Evolutionary conservation across 345 rosid species (phyloP).

Genomic region (Sisymbrium altissimum): DNA sequence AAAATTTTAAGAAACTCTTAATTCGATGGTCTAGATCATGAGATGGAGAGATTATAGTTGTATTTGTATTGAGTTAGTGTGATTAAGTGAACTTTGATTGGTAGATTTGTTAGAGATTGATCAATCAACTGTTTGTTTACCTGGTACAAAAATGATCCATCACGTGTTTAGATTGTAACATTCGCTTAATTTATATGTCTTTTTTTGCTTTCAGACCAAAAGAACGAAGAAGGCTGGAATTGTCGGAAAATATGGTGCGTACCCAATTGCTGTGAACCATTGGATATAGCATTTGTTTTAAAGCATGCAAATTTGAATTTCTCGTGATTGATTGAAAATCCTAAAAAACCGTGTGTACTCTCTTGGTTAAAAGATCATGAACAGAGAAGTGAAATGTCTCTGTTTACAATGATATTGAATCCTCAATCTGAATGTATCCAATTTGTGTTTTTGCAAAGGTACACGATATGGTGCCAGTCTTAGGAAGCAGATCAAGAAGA

Average conservation of each 20-base stretch:
- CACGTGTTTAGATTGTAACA: background rate
- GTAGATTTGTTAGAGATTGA: background rate
- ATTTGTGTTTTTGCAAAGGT: slow-evolving; percentile 24
- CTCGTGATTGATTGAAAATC: background rate
- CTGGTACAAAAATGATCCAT: too few species aligned
- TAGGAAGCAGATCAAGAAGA: slow-evolving; percentile 65
- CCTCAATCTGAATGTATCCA: too few species aligned
- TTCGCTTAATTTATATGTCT: background rate
- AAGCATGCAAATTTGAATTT: too few species aligned
- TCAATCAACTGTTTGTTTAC: background rate
- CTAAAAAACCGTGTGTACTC: slow-evolving; percentile 20
- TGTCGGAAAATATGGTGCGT: slow-evolving; percentile 54
- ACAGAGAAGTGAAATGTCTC: too few species aligned
- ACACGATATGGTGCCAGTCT: slow-evolving; percentile 67
- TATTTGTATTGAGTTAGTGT: background rate
- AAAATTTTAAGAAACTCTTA: background rate
- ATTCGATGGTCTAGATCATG: background rate
- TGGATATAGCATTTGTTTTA: background rate
- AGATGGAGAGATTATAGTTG: background rate
- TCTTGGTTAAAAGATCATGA: background rate
- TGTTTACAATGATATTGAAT: too few species aligned
- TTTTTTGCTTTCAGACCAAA: slow-evolving; percentile 47
- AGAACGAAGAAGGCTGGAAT: slow-evolving; percentile 70
- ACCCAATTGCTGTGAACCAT: too few species aligned
- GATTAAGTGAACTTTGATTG: background rate